Evolutionary conservation across 2,329 filamentous ascomycete genomes (phyloP).

Genomic region (Verticillium klebahnii): DNA sequence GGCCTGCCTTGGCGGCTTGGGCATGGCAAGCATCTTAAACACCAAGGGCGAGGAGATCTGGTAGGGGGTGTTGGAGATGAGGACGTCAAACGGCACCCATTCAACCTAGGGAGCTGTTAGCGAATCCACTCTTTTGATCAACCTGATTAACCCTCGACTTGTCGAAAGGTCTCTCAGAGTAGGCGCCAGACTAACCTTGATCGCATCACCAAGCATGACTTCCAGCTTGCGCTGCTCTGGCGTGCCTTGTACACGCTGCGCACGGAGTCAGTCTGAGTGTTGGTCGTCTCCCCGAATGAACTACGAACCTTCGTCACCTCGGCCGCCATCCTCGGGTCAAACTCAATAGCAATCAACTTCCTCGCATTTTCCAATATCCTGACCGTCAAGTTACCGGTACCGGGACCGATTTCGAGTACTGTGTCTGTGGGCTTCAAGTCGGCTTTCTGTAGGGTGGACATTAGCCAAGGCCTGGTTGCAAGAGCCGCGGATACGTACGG

Average conservation of each 20-base stretch:
- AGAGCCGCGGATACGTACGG: constrained; percentile 15
- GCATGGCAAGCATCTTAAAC: constrained; percentile 81
- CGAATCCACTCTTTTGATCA: neutral
- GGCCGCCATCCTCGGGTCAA: constrained; percentile 94
- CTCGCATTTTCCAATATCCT: constrained; percentile 85
- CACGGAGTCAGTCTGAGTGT: constrained; percentile 56
- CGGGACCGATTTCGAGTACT: constrained; percentile 89
- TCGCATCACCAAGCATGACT: constrained; percentile 81
- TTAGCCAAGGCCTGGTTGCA: neutral
- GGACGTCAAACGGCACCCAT: constrained; percentile 70
- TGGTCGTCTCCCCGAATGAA: neutral
- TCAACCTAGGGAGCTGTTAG: constrained; percentile 12
- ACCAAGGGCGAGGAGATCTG: constrained; percentile 87
- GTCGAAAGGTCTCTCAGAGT: neutral
- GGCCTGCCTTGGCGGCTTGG: constrained; percentile 74
- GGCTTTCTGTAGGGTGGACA: constrained; percentile 61
- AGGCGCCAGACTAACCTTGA: constrained; percentile 9
- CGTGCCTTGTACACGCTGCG: constrained; percentile 79
- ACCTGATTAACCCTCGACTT: neutral
- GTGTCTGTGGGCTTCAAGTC: constrained; percentile 84
- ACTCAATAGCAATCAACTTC: constrained; percentile 77
- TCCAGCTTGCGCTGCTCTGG: constrained; percentile 81
- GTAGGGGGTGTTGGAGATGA: constrained; percentile 66
- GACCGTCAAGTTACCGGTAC: constrained; percentile 84
- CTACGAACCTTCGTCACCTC: constrained; percentile 72